Evolutionary conservation across 1,284 basidiomycete genomes (phyloP).

Genomic region (Ceratobasidium papillatum): DNA sequence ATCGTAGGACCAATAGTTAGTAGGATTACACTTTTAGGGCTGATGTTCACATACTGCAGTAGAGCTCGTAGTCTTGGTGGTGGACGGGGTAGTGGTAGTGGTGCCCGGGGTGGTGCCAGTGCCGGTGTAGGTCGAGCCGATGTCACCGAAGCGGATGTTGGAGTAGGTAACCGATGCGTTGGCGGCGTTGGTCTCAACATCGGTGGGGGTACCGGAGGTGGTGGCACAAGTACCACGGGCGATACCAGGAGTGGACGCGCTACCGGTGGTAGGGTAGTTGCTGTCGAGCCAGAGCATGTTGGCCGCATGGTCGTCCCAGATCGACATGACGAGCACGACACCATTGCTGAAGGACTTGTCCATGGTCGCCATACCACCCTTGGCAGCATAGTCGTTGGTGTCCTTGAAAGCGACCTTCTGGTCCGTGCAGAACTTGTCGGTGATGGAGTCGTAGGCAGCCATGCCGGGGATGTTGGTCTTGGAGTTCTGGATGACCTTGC

Average conservation of each 20-base stretch:
- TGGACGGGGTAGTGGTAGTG: constrained; percentile 20
- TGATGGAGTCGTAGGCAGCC: constrained; percentile 54
- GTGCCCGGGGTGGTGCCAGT: constrained; percentile 55
- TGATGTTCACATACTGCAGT: not conserved
- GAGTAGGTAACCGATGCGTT: constrained; percentile 50
- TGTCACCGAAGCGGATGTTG: constrained; percentile 43
- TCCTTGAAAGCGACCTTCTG: constrained; percentile 57
- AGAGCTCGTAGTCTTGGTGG: not conserved
- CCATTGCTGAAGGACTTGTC: constrained; percentile 57
- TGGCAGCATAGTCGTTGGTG: constrained; percentile 57
- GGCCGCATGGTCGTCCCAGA: constrained; percentile 67
- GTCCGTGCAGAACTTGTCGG: constrained; percentile 54
- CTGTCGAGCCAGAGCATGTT: constrained; percentile 70
- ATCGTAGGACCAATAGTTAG: not conserved
- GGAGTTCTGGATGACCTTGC: constrained; percentile 62
- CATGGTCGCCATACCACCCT: constrained; percentile 59
- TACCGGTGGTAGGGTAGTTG: constrained; percentile 59
- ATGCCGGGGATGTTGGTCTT: constrained; percentile 50
- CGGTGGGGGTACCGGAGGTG: constrained; percentile 58
- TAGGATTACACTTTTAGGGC: not conserved
- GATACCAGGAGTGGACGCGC: constrained; percentile 38
- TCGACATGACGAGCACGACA: constrained; percentile 64
- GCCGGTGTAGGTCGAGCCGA: constrained; percentile 48
- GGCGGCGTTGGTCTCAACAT: constrained; percentile 55
- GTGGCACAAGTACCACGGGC: constrained; percentile 56